A percentile compares a stretch with the other conserved stretches of the same genome.
Conservation (phyloP, 2,329 filamentous ascomycete genomes). For the Elsinoe arachidis region DNA sequence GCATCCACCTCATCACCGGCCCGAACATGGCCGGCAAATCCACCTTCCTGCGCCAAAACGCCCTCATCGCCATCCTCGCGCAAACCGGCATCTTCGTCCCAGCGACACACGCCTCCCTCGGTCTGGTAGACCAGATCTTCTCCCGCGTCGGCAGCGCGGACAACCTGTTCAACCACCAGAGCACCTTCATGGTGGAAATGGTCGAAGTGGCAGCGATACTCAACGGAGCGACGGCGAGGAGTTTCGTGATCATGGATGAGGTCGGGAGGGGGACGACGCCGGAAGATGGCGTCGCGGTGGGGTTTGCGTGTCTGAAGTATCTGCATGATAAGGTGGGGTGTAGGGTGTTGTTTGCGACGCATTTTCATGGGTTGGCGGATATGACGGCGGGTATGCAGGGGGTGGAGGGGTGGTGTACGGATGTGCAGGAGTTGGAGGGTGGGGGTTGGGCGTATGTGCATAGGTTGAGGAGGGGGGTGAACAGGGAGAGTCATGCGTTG, state of each 20-base stretch:
- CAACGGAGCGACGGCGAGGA: constrained; percentile 69
- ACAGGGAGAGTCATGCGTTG: constrained; percentile 78
- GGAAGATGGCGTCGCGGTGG: constrained; percentile 81
- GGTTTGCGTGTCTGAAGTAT: constrained; percentile 80
- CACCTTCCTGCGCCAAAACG: constrained; percentile 92
- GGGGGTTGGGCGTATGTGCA: constrained; percentile 78
- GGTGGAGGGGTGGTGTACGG: constrained; percentile 77
- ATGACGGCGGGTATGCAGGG: constrained; percentile 53
- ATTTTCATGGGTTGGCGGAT: constrained; percentile 81
- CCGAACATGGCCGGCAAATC: constrained; percentile 99
- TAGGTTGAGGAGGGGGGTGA: constrained; percentile 70
- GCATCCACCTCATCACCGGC: constrained; percentile 58
- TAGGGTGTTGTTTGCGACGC: constrained; percentile 83
- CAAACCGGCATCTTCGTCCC: constrained; percentile 92
- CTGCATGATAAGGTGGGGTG: constrained; percentile 68
- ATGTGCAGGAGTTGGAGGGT: constrained; percentile 63
- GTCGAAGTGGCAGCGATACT: constrained; percentile 88
- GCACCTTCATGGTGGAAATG: constrained; percentile 99
- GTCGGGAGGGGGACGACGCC: constrained; percentile 91
- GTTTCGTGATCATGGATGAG: constrained; percentile 96
- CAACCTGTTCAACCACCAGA: constrained; percentile 88
- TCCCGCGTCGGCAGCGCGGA: constrained; percentile 82
- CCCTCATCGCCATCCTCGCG: constrained; percentile 84
- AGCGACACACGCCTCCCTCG: constrained; percentile 74
- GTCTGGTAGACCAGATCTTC: constrained; percentile 92